Evolutionary conservation across 768 basidiomycete genomes (phyloP).

Genomic region (Hygrocybe punicea): DNA sequence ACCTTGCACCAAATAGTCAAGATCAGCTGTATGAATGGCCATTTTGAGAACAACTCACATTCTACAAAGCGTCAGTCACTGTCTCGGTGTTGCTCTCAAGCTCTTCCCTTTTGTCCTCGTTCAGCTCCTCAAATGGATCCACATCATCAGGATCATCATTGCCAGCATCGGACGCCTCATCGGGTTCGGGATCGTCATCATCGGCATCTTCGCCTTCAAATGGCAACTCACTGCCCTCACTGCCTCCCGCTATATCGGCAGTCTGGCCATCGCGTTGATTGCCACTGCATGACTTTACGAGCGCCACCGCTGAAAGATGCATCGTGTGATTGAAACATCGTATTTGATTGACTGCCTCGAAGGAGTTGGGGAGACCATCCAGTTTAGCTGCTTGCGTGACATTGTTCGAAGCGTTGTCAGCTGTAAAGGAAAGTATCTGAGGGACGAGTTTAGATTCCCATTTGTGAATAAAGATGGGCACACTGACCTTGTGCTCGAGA

Average conservation of each 20-base stretch:
- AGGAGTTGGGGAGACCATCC: neutral
- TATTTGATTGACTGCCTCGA: neutral
- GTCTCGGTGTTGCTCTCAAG: neutral
- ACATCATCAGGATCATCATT: constrained; percentile 1
- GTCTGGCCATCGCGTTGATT: neutral
- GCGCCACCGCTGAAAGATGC: constrained; percentile 8
- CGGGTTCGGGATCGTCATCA: neutral
- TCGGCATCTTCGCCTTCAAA: neutral
- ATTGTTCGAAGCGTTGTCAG: neutral
- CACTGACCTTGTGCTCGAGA: neutral
- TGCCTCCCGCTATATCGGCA: constrained; percentile 1
- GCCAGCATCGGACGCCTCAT: neutral
- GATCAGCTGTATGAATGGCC: too few relatives aligned
- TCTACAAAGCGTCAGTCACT: too few relatives aligned
- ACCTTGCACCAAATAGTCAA: too few relatives aligned
- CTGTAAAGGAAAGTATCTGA: neutral
- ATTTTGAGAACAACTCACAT: neutral
- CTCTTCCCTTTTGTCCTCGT: neutral
- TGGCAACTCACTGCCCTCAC: neutral
- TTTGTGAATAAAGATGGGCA: too few relatives aligned
- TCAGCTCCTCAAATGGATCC: neutral
- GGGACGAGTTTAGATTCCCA: neutral
- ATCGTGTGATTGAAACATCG: constrained; percentile 12
- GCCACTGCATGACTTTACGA: constrained; percentile 10
- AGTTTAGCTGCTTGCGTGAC: neutral